Evolutionary conservation across 148 eudicot genomes (phyloP), one percentile per base, ranked within the genome.

Genomic region (Oxyria digyna): DNA sequence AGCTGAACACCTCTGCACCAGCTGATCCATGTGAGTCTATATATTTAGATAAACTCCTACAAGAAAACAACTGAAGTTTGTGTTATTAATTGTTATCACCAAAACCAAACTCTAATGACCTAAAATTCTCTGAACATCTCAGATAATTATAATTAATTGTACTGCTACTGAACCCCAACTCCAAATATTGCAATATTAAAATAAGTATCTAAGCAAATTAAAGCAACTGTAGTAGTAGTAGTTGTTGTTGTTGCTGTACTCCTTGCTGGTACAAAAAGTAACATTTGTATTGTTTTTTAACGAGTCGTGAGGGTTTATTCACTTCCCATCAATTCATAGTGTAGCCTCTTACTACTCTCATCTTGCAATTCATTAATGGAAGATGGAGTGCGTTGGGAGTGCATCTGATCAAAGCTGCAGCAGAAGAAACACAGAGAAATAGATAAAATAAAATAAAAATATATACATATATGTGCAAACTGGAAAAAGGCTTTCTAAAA

Each of bases 291-390:
- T 31, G 8, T 59, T 59, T 57, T 12, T 15, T 29, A 38, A 13
- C 15, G 37, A 15, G 15, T 59, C 14, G 13, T 6, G 37, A 59
- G 8, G 37, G 38, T 5, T 59, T 29, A 31, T 20, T 10, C 65
- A 59, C 8, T 27, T 27, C 35, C 65, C 65, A 29, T 59, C 65
- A 31, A 14, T 18, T 31, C n/a, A n/a, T n/a, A n/a, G n/a, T 15
- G 37, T 55, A 55, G 38, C 37, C 17, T n/a, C n/a, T n/a, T 55
- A 24, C 37, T 31, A 15, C 38, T 12, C 17, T 55, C 7, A 27
- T 27, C 65, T 27, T 59, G 15, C 18, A 29, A 29, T 31, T 59
- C 65, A 29, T 59, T 59, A 59, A 59, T 59, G 65, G 65, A 59
- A 59, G 65, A 31, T 27, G 65, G n/a, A 59, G 38, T 59, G 38